Percentiles rank a stretch among this genome's conserved stretches.
Conservation (phyloP, 169 alveolate species). For the Cryptosporidium baileyi region DNA sequence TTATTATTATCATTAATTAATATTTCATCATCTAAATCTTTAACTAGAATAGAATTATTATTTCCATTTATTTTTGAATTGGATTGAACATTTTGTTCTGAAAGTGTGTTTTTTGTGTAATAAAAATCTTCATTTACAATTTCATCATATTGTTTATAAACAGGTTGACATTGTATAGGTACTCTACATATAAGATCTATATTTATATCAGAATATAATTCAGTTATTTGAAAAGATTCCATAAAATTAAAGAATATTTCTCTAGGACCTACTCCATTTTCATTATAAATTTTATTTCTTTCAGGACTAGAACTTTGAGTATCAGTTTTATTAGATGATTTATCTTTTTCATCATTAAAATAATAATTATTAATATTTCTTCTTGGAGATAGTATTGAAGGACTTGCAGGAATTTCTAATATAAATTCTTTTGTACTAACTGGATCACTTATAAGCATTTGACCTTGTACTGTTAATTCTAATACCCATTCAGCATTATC, state of each 20-base stretch:
- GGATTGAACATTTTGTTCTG: background rate
- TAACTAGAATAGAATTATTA: too few relatives aligned
- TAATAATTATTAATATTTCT: conserved; percentile 7
- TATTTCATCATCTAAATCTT: conserved; percentile 6
- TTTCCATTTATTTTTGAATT: background rate
- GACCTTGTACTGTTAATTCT: conserved; percentile 44
- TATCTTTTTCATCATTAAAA: background rate
- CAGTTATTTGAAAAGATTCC: conserved; percentile 46
- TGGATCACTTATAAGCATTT: conserved; percentile 44
- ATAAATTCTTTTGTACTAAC: conserved; percentile 31
- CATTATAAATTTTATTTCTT: background rate
- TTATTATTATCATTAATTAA: background rate
- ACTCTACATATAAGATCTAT: conserved; percentile 53
- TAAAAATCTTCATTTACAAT: conserved; percentile 8
- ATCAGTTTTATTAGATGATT: background rate
- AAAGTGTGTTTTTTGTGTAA: background rate
- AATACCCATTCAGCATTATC: conserved; percentile 68
- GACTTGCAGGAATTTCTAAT: conserved; percentile 55
- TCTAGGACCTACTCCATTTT: conserved; percentile 22
- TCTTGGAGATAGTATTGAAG: conserved; percentile 1
- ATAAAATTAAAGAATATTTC: conserved; percentile 50
- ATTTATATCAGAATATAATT: conserved; percentile 21
- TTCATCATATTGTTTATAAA: background rate
- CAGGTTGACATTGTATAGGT: conserved; percentile 24
- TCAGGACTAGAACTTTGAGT: background rate